Evolutionary conservation across 1,139 yeast species (phyloP), one percentile per base, ranked within the genome.

Genomic region (Suhomyces terraborum): DNA sequence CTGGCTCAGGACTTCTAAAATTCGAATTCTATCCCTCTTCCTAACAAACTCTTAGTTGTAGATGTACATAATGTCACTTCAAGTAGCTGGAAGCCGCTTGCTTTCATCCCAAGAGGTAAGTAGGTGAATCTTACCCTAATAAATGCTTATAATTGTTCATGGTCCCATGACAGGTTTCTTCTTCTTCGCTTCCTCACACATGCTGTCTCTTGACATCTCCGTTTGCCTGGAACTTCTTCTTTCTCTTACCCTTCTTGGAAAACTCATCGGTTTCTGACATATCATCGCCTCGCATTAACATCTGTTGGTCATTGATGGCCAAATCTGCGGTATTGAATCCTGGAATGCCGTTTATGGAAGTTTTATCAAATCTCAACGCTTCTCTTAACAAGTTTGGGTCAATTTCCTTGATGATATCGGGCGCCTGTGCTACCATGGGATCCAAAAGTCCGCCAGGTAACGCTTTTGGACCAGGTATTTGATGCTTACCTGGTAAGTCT

Each of bases 401-500:
- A 24, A 84, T 62, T 19, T 73, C 72, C 34, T 75, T 69, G 24
- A 81, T 73, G 23, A 70, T 59, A 45, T 69, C 68, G 3, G 76
- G 78, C 1, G 62, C 56, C 42, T 63, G 67, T 6, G 59, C 59
- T 24, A 67, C 45, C 50, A 69, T 59, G 36, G 83, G 75, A 61
- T 78, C 80, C 42, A 77, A 64, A 19, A 78, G 67, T 3, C 75
- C 69, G 13, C 81, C 67, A 43, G 86, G 68, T 42, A 81, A 62
- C 39, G 84, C 75, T 56, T 79, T 69, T 32, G 73, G 73, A 1
- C 69, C 71, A 12, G 88, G 84, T 32, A 83, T 79, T 36, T 70
- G 74, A 53, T 84, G 88, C 55, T 82, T 83, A 1, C 97, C 97
- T 0, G 96, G 87, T 26, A 93, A 68, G 53, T 91, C 97, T 25